Evolutionary conservation across 1,284 basidiomycete species (phyloP).

Genomic region (Leucoagaricus sp.): DNA sequence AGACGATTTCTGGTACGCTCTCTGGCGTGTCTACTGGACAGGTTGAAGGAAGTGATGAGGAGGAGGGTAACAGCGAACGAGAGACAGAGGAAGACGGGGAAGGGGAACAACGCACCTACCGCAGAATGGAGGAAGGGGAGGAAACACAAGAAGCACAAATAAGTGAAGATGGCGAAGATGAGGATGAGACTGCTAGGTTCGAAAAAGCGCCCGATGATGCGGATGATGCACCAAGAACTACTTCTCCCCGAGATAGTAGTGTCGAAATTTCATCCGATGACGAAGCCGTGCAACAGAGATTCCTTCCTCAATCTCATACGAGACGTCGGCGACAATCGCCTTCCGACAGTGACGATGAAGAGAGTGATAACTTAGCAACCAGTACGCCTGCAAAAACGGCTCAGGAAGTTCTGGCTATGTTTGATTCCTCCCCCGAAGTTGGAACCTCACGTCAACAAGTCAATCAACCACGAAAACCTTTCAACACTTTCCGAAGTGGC

Average conservation of each 20-base stretch:
- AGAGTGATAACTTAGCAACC: not conserved
- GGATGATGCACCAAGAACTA: not conserved
- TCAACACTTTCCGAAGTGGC: not conserved
- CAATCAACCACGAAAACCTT: not conserved
- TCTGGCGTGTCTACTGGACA: not conserved
- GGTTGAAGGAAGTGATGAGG: not conserved
- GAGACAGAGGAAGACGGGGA: constrained; percentile 10
- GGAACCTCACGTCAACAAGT: not conserved
- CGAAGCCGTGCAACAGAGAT: not conserved
- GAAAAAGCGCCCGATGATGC: not conserved
- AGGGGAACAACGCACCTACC: constrained; percentile 5
- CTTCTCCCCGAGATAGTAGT: not conserved
- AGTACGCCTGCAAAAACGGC: not conserved
- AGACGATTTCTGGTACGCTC: not conserved
- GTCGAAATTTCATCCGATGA: not conserved
- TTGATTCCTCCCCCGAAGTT: not conserved
- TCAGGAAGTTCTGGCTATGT: constrained; percentile 1
- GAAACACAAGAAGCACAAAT: constrained; percentile 14
- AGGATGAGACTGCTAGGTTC: constrained; percentile 7
- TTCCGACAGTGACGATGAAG: constrained; percentile 7
- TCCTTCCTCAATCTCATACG: not conserved
- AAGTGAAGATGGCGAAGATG: constrained; percentile 15
- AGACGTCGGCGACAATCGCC: not conserved
- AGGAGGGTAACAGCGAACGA: not conserved
- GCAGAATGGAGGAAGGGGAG: constrained; percentile 18